Base-by-base conservation (phyloP, 2,329 filamentous ascomycete species). In the Ophiostoma sp. region DNA sequence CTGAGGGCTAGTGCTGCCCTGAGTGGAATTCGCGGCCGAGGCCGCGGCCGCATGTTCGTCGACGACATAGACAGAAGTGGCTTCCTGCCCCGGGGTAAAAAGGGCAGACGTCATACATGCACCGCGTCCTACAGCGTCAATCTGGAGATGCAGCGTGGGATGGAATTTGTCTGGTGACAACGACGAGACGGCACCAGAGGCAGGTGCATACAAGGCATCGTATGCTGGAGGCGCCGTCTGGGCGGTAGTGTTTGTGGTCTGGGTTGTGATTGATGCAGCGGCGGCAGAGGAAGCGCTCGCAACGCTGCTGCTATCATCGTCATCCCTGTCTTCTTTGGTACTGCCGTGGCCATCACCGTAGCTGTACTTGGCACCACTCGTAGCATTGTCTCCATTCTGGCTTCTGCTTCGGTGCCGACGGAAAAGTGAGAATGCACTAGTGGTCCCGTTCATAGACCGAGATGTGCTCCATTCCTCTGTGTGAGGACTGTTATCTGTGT, bases 81-180 rank as follows among this genome's bases (percentile, higher is more conserved):
- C 11, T 4, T 63, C 38, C 6, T 12, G 14, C 14, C 12, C 5
- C 42, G 63, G 49, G 14, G 14, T 6, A 40, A 65, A 65, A 38
- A 62, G 58, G 11, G 27, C 42, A 36, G 63, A 41, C 14, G 41
- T 44, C 63, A 64, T 45, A 42, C 63, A 63, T 42, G 27, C 14
- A 45, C 62, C 40, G 41, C 62, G 62, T 27, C 62, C 40, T n/a
- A n/a, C 11, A 16, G 64, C 27, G 70, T 84, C 78, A 72, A 87
- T 80, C 70, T 85, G 82, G 38, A 86, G 77, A 11, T 78, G 76
- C 36, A 76, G 65, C 1, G 75, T 76, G n/a, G 44, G 74, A 63
- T 14, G 69, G 71, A 66, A 67, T 68, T 1, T 40, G 58, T 42
- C 40, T 3, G 14, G 14, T 6, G 58, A 42, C 40, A 12, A n/a